A percentile compares a stretch with the other conserved stretches of the same genome.
These are phyloP conservation scores for Metarhizium album DNA, from an alignment of 2,329 filamentous ascomycete species.

Conservation along the genomic window DNA sequence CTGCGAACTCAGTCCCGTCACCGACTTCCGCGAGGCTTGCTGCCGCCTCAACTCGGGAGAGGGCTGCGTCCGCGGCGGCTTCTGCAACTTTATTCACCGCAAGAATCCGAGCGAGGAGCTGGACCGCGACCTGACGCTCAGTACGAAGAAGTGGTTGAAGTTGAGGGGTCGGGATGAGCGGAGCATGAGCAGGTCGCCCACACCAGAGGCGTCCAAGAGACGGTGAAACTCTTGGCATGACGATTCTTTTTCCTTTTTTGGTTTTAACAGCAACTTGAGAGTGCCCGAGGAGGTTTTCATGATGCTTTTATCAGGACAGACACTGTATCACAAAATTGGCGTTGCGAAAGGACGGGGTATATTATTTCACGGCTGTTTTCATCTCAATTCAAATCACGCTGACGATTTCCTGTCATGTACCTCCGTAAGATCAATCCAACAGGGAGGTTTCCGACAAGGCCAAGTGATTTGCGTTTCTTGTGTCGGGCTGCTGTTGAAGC, in stretches of 20 bases:
- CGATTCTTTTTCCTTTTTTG: neutral
- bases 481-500: slow-evolving; percentile 7
- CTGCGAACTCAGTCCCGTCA: slow-evolving; percentile 93
- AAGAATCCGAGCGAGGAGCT: slow-evolving; percentile 89
- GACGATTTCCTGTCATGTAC: slow-evolving; percentile 7
- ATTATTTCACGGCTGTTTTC: slow-evolving; percentile 11
- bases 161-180: slow-evolving; percentile 72
- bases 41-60: slow-evolving; percentile 91
- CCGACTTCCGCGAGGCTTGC: slow-evolving; percentile 95
- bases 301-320: neutral
- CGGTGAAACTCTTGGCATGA: slow-evolving; percentile 25
- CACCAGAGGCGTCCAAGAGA: slow-evolving; percentile 70
- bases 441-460: slow-evolving; percentile 1
- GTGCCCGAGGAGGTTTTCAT: neutral
- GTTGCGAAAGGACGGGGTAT: slow-evolving; percentile 13
- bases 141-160: slow-evolving; percentile 95
- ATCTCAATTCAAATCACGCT: slow-evolving; percentile 4
- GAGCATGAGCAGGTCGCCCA: slow-evolving; percentile 72
- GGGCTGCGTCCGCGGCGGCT: slow-evolving; percentile 89
- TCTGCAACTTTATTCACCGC: slow-evolving; percentile 98
- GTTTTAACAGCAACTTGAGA: neutral
- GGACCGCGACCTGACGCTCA: slow-evolving; percentile 74
- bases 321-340: slow-evolving; percentile 9
- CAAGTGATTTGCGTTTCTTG: neutral
- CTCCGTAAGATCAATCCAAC: slow-evolving; percentile 6